phyloP scores from a whole-genome alignment of 352 stramenopile species.

The Globisporangium barbulae region DNA sequence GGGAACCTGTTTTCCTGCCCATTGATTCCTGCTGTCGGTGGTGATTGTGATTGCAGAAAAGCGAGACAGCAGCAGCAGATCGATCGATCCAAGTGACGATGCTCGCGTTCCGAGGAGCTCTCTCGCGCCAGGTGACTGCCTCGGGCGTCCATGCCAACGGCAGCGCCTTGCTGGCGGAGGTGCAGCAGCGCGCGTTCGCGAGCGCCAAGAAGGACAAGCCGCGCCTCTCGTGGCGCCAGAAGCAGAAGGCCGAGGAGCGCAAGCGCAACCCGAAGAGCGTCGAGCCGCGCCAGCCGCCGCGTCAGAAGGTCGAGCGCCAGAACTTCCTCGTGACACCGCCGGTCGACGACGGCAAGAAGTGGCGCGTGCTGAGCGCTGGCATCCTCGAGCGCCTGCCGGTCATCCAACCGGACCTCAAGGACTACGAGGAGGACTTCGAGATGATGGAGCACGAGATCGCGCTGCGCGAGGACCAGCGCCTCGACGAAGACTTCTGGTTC shows the following conservation, averaged over 20 bases:
- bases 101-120: conserved; percentile 42
- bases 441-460: conserved; percentile 76
- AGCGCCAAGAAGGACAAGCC: conserved; percentile 46
- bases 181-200: conserved; percentile 45
- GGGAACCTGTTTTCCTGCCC: conserved; percentile 8
- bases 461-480: conserved; percentile 67
- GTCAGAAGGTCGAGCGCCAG: conserved; percentile 40
- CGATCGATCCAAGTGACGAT: conserved; percentile 17
- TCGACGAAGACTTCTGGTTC: conserved; percentile 86
- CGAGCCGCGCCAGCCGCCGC: conserved; percentile 42
- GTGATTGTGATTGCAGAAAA: neutral
- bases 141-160: neutral
- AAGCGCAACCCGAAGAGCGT: conserved; percentile 32
- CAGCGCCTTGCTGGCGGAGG: conserved; percentile 13
- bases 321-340: conserved; percentile 57
- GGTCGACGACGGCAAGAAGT: conserved; percentile 77
- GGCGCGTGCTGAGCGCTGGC: conserved; percentile 65
- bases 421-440: conserved; percentile 75
- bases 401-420: conserved; percentile 66
- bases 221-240: conserved; percentile 63
- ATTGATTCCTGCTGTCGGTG: conserved; percentile 8
- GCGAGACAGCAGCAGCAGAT: conserved; percentile 1
- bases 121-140: conserved; percentile 18
- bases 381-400: conserved; percentile 75
- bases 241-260: conserved; percentile 51